Conservation (phyloP, 2,329 filamentous ascomycete genomes). For the Chrysosphaeria jannelii region DNA sequence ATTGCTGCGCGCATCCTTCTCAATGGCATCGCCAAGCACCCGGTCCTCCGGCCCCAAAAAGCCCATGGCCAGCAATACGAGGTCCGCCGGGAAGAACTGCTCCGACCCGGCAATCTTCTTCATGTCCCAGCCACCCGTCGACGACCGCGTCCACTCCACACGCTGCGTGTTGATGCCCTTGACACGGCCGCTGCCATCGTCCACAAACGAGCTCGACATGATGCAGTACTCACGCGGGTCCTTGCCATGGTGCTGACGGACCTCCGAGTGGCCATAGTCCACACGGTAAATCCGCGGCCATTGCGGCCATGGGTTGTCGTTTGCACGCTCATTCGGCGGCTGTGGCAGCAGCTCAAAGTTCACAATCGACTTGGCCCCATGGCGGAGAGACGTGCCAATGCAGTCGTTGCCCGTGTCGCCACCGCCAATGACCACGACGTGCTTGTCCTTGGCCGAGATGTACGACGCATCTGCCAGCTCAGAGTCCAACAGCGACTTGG, state of each 20-base stretch:
- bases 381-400: slow-evolving; percentile 84
- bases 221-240: slow-evolving; percentile 94
- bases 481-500: slow-evolving; percentile 86
- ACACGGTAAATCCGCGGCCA: slow-evolving; percentile 95
- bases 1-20: slow-evolving; percentile 81
- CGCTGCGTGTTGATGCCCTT: slow-evolving; percentile 90
- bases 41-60: slow-evolving; percentile 85
- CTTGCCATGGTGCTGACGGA: slow-evolving; percentile 85
- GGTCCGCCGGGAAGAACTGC: slow-evolving; percentile 86
- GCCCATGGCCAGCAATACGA: slow-evolving; percentile 87
- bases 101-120: slow-evolving; percentile 83
- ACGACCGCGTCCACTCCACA: slow-evolving; percentile 82
- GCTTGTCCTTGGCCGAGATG: slow-evolving; percentile 83
- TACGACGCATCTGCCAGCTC: slow-evolving; percentile 58
- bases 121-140: slow-evolving; percentile 89
- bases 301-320: slow-evolving; percentile 93
- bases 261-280: slow-evolving; percentile 92
- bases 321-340: slow-evolving; percentile 65
- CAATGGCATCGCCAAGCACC: slow-evolving; percentile 60
- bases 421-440: slow-evolving; percentile 88
- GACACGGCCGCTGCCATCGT: slow-evolving; percentile 61
- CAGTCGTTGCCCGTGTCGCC: slow-evolving; percentile 96
- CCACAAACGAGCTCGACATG: slow-evolving; percentile 91
- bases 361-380: slow-evolving; percentile 81
- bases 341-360: slow-evolving; percentile 93